Percentiles rank a stretch among this genome's conserved stretches.
Evolutionary conservation across 805 yeast genomes (phyloP).

Genomic region (Phaffomyces opuntiae): DNA sequence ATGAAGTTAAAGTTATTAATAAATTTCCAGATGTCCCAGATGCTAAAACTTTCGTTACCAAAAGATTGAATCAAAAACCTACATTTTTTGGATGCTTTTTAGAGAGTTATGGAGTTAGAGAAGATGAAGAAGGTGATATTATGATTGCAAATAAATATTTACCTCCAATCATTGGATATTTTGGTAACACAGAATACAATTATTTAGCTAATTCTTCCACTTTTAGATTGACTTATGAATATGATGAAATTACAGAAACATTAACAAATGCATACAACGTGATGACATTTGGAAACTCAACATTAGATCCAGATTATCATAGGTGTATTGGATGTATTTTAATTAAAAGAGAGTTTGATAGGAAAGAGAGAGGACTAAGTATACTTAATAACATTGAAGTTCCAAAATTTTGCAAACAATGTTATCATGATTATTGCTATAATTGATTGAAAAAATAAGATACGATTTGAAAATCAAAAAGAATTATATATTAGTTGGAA

Average conservation of each 20-base stretch:
- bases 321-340: slow-evolving; percentile 53
- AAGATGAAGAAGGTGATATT: slow-evolving; percentile 3
- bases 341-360: slow-evolving; percentile 44
- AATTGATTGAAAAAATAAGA: slow-evolving; percentile 14
- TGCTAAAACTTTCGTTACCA: slow-evolving; percentile 35
- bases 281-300: slow-evolving; percentile 39
- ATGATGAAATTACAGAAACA: slow-evolving; percentile 37
- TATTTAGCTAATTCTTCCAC: slow-evolving; percentile 51
- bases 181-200: slow-evolving; percentile 37
- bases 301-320: slow-evolving; percentile 28
- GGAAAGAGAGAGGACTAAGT: slow-evolving; percentile 21
- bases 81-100: slow-evolving; percentile 70
- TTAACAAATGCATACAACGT: slow-evolving; percentile 45
- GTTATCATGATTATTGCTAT: slow-evolving; percentile 35
- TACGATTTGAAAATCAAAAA: no score
- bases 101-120: slow-evolving; percentile 11
- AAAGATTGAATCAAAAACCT: slow-evolving; percentile 53
- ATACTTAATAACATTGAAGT: slow-evolving; percentile 13
- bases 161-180: slow-evolving; percentile 51
- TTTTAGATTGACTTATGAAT: slow-evolving; percentile 44
- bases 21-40: slow-evolving; percentile 63
- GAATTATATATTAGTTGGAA: no score
- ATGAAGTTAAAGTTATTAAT: slow-evolving; percentile 30
- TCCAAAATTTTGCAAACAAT: slow-evolving; percentile 30
- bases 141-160: slow-evolving; percentile 14